Conservation (phyloP, 108 stramenopile species). For the Cyclotella baltica region DNA sequence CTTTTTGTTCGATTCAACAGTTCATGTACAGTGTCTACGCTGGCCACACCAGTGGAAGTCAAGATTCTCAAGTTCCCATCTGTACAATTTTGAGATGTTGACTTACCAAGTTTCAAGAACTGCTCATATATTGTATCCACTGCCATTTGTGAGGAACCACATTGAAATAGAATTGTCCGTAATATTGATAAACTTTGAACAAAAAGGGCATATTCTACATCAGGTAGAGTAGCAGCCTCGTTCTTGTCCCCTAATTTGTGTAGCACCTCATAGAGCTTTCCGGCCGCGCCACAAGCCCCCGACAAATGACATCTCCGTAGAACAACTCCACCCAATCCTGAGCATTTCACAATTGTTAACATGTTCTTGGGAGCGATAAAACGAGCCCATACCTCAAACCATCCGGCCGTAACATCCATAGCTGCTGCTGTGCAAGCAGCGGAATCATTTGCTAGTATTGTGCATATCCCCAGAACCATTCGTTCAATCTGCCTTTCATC, state of each 20-base stretch:
- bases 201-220: slow-evolving; percentile 34
- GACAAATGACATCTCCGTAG: slow-evolving; percentile 22
- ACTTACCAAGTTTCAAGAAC: not conserved
- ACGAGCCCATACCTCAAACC: slow-evolving; percentile 52
- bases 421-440: slow-evolving; percentile 24
- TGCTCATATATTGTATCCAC: slow-evolving; percentile 18
- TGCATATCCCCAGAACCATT: slow-evolving; percentile 39
- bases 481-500: slow-evolving; percentile 45
- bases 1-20: slow-evolving; percentile 28
- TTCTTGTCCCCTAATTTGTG: not conserved
- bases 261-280: slow-evolving; percentile 4
- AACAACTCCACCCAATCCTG: slow-evolving; percentile 38
- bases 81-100: not conserved
- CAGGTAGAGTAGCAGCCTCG: not conserved
- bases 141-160: slow-evolving; percentile 15
- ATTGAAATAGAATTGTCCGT: slow-evolving; percentile 31
- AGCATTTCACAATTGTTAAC: slow-evolving; percentile 25
- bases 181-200: slow-evolving; percentile 51
- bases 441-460: slow-evolving; percentile 19
- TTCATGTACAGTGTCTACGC: slow-evolving; percentile 19
- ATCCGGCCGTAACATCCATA: slow-evolving; percentile 41
- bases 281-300: slow-evolving; percentile 15
- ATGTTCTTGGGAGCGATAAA: slow-evolving; percentile 32
- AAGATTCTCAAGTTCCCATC: not conserved
- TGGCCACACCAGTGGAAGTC: not conserved